Percentiles rank a stretch among this genome's conserved stretches.
These are phyloP conservation scores for Skeletonema potamos DNA, from an alignment of 108 stramenopile genomes.

Conservation along the genomic window DNA sequence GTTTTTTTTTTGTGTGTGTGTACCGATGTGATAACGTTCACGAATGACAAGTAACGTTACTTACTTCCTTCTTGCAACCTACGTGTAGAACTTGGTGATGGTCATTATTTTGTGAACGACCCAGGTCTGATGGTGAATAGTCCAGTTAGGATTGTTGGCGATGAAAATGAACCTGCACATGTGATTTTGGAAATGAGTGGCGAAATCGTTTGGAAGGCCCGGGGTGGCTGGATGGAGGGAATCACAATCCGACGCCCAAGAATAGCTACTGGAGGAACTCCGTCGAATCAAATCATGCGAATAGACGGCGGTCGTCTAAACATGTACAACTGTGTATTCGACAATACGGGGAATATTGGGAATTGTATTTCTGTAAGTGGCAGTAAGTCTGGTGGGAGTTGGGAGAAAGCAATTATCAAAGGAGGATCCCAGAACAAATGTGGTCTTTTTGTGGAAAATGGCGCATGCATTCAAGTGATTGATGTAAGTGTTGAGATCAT, in stretches of 20 bases:
- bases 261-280: conserved; percentile 39
- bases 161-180: conserved; percentile 79
- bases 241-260: conserved; percentile 79
- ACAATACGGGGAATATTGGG: conserved; percentile 65
- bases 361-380: conserved; percentile 27
- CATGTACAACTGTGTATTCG: conserved; percentile 63
- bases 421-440: conserved; percentile 19
- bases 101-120: conserved; percentile 84
- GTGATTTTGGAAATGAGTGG: conserved; percentile 86
- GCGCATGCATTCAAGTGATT: conserved; percentile 19
- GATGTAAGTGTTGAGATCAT: conserved; percentile 19
- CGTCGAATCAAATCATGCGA: conserved; percentile 49
- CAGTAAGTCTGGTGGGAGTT: conserved; percentile 19
- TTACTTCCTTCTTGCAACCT: not conserved
- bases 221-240: conserved; percentile 81
- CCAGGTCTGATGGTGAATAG: conserved; percentile 56
- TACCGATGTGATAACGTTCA: too few relatives aligned
- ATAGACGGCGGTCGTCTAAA: conserved; percentile 57
- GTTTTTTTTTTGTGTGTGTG: conserved; percentile 2
- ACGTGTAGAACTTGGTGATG: conserved; percentile 70
- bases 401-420: conserved; percentile 31
- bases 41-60: not conserved
- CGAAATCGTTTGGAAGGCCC: conserved; percentile 59
- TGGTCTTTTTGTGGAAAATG: conserved; percentile 26
- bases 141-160: conserved; percentile 75